phyloP scores from a whole-genome alignment of 331 rosid species.

The Spiraea crenata region DNA sequence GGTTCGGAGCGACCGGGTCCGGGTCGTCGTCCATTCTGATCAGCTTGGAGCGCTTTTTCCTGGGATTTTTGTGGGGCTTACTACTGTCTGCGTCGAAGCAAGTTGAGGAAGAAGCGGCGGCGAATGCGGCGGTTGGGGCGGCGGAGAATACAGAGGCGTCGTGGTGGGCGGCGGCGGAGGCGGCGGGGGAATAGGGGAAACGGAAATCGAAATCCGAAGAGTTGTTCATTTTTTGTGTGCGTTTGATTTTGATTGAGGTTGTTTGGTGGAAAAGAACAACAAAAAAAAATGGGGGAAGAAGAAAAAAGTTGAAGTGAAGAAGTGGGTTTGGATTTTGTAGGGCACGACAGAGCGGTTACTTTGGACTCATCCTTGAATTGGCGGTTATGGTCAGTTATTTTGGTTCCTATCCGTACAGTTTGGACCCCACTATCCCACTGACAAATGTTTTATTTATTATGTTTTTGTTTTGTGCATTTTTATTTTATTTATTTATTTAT shows the following conservation, averaged over 20 bases:
- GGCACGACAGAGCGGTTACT: slow-evolving; percentile 25
- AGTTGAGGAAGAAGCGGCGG: slow-evolving; percentile 10
- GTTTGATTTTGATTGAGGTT: not conserved
- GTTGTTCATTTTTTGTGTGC: slow-evolving; percentile 1
- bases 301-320: slow-evolving; percentile 8
- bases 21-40: slow-evolving; percentile 5
- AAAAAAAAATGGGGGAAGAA: not conserved
- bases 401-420: slow-evolving; percentile 12
- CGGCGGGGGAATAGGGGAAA: not conserved
- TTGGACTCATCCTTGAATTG: not conserved
- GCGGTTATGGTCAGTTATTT: slow-evolving; percentile 25
- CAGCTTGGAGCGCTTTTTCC: slow-evolving; percentile 42
- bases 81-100: not conserved
- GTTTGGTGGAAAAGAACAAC: not conserved
- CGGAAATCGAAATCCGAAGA: not conserved
- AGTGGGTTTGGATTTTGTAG: slow-evolving; percentile 17
- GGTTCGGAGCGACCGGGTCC: not conserved
- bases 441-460: not conserved
- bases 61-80: slow-evolving; percentile 22
- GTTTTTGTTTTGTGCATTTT: not conserved
- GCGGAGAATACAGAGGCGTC: slow-evolving; percentile 5
- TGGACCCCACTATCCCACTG: slow-evolving; percentile 6
- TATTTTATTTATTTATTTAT: not conserved
- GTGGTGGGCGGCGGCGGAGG: not conserved
- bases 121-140: not conserved